A percentile compares a stretch with the other conserved stretches of the same genome.
Evolutionary conservation across 2,329 filamentous ascomycete genomes (phyloP).

Genomic region (Sclerotinia subarctica): DNA sequence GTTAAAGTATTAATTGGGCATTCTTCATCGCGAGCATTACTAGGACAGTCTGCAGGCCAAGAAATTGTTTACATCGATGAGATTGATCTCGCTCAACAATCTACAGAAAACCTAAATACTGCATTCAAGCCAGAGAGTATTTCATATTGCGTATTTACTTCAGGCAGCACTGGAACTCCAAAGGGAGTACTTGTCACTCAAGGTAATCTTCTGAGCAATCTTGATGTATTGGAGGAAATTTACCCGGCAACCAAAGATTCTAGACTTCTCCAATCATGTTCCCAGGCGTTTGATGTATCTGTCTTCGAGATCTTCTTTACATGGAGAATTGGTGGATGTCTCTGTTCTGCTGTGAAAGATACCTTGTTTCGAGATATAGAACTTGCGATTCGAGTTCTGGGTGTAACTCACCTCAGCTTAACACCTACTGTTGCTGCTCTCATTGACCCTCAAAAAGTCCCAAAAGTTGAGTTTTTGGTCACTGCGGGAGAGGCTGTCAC

Average conservation of each 20-base stretch:
- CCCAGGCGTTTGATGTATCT: conserved; percentile 82
- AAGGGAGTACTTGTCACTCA: conserved; percentile 80
- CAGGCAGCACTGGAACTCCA: conserved; percentile 72
- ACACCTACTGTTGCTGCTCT: conserved; percentile 81
- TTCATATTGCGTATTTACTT: conserved; percentile 80
- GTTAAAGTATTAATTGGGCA: conserved; percentile 47
- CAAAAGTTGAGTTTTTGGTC: conserved; percentile 70
- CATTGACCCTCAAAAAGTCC: conserved; percentile 65
- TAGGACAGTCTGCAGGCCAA: conserved; percentile 26
- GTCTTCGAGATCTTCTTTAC: conserved; percentile 89
- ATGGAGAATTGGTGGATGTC: conserved; percentile 73
- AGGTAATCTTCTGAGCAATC: conserved; percentile 70
- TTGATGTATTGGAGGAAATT: conserved; percentile 61
- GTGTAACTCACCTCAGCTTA: conserved; percentile 76
- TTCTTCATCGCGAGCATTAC: conserved; percentile 34
- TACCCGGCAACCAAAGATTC: conserved; percentile 55
- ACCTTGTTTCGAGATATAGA: conserved; percentile 71
- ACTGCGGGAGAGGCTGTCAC: conserved; percentile 81
- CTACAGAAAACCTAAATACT: conserved; percentile 26
- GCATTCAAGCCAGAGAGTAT: conserved; percentile 38
- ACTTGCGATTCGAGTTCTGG: conserved; percentile 57
- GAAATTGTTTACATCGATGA: conserved; percentile 37
- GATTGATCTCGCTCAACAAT: conserved; percentile 26
- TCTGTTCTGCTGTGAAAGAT: conserved; percentile 74
- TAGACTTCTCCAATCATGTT: conserved; percentile 77